Evolutionary conservation across 2,329 filamentous ascomycete species (phyloP), one percentile per base, ranked within the genome.

Genomic region (Pseudophaeomoniella oleicola): DNA sequence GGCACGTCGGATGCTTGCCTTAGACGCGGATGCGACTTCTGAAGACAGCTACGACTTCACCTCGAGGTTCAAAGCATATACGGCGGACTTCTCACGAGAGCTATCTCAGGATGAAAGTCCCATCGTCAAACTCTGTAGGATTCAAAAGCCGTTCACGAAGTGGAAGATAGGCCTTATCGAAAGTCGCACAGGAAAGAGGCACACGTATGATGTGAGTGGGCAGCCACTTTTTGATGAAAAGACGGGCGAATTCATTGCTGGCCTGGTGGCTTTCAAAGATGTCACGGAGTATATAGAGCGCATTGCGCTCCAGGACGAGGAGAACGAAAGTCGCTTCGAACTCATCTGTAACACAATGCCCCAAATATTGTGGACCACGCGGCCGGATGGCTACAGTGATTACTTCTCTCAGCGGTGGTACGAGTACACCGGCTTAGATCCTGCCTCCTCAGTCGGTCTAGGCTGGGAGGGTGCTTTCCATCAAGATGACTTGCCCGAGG

Each of bases 351-450:
- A 87, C 44, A 78, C 71, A 14, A 77, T 79, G 69, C 74, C 75
- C 2, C 74, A 78, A 47, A 60, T 79, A 45, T 75, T 87, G 4
- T 88, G 81, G 80, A 85, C 79, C 0, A 72, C 81, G 0, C 74
- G 59, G 0, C 67, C 78, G 0, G 70, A 79, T 12, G 81, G 82
- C 0, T 46, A 61, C 16, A 67, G 74, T 45, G 81, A 87, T 47
- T 87, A 83, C 57, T 87, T 78, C 54, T 82, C 80, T 40, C 71
- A 73, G 33, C 64, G 77, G n/a, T 88, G 81, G 79, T 83, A 82
- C 48, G 69, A 73, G n/a, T 87, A 82, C 47, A 87, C 82, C 0
- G 79, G 82, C 0, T 56, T 85, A 16, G 67, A 66, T 0, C 62
- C 66, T 6, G 71, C 79, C 32, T 62, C 76, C 6, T 81, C 74